These are phyloP conservation scores for Sambucus nigra DNA, from an alignment of 129 eudicot genomes.

Conservation along the genomic window DNA sequence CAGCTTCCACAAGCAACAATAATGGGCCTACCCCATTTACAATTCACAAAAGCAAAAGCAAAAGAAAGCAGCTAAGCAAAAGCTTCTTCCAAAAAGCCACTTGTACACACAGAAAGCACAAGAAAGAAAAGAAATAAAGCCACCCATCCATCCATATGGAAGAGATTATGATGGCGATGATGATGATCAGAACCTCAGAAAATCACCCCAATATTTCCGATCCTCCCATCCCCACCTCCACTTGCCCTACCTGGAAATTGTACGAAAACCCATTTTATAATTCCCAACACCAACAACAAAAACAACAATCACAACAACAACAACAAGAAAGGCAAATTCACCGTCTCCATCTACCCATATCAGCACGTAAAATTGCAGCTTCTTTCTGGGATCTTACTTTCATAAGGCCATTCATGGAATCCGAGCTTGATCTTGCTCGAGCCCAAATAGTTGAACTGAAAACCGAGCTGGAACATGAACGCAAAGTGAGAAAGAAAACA, in stretches of 20 bases:
- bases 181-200: conserved; percentile 44
- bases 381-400: conserved; percentile 78
- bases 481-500: conserved; percentile 48
- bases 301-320: conserved; percentile 16
- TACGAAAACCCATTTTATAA: conserved; percentile 79
- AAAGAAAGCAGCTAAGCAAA: conserved; percentile 21
- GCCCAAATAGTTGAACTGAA: conserved; percentile 48
- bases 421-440: conserved; percentile 50
- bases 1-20: background rate
- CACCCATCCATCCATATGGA: conserved; percentile 27
- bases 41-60: conserved; percentile 27
- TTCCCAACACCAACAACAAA: conserved; percentile 19
- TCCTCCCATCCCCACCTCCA: conserved; percentile 30
- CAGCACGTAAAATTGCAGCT: conserved; percentile 52
- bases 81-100: conserved; percentile 12
- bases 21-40: conserved; percentile 30
- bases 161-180: conserved; percentile 43
- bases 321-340: conserved; percentile 39
- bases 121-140: conserved; percentile 22
- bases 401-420: conserved; percentile 60
- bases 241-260: conserved; percentile 78
- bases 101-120: conserved; percentile 24
- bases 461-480: conserved; percentile 51
- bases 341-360: conserved; percentile 54
- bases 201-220: conserved; percentile 24